These are phyloP conservation scores for Aspergillus thermomutatus DNA, from an alignment of 2,329 filamentous ascomycete species.

Conservation along the genomic window DNA sequence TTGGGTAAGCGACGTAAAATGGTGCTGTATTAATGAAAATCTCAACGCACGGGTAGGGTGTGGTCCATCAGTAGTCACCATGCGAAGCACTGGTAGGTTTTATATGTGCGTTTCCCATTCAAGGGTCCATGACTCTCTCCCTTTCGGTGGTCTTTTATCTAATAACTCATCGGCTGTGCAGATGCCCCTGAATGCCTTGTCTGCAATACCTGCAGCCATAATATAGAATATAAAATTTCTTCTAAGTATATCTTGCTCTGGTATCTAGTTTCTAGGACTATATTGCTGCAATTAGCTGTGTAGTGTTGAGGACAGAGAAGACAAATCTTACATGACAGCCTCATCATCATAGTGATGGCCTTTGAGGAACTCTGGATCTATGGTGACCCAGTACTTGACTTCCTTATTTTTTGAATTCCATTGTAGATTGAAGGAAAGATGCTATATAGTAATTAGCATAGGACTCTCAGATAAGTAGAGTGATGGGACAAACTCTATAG, in stretches of 20 bases:
- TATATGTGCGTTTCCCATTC: neutral
- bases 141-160: too few species aligned
- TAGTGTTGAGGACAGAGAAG: neutral
- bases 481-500: constrained; percentile 7
- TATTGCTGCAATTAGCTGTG: neutral
- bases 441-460: neutral
- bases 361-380: neutral
- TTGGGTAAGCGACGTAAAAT: neutral
- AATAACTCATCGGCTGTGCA: too few species aligned
- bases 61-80: neutral
- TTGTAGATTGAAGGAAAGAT: too few species aligned
- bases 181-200: too few species aligned
- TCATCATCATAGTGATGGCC: neutral
- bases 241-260: too few species aligned
- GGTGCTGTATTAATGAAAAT: neutral
- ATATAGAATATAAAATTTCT: too few species aligned
- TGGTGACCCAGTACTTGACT: too few species aligned
- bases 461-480: neutral
- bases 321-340: neutral
- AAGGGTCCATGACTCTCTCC: neutral
- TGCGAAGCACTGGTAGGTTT: neutral
- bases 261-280: neutral
- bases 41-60: neutral
- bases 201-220: too few species aligned
- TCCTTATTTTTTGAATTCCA: too few species aligned